These are phyloP conservation scores for Rhododendron kiyosumense DNA, from an alignment of 148 eudicot genomes.

Conservation along the genomic window DNA sequence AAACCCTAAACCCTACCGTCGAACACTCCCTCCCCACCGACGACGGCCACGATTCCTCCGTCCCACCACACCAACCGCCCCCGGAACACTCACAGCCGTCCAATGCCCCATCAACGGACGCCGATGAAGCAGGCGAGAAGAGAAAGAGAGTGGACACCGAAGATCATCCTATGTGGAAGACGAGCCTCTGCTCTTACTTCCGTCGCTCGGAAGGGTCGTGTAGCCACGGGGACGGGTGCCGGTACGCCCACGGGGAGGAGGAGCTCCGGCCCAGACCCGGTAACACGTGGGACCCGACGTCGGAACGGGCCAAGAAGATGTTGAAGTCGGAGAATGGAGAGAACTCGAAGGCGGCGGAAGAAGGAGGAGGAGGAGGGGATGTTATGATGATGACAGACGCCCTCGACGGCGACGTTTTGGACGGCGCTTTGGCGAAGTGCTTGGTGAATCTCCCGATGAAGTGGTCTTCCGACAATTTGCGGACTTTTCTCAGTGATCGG, in stretches of 20 bases:
- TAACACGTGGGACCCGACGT: conserved; percentile 86
- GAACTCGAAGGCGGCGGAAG: conserved; percentile 14
- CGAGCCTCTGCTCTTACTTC: conserved; percentile 81
- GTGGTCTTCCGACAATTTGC: conserved; percentile 58
- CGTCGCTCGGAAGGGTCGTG: conserved; percentile 53
- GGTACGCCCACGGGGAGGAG: conserved; percentile 73
- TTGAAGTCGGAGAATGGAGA: conserved; percentile 26
- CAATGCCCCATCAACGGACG: conserved; percentile 9
- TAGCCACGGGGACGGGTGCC: conserved; percentile 73
- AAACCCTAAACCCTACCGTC: conserved; percentile 41
- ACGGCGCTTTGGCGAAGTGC: conserved; percentile 51
- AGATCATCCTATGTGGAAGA: conserved; percentile 64
- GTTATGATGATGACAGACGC: conserved; percentile 78
- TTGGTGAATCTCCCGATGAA: conserved; percentile 64
- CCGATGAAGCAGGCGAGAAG: conserved; percentile 32
- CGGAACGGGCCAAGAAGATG: conserved; percentile 67
- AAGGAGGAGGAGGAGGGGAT: conserved; percentile 17
- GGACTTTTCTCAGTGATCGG: conserved; percentile 58
- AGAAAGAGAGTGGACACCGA: conserved; percentile 53
- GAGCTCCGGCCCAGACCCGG: conserved; percentile 80
- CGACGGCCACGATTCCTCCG: conserved; percentile 17
- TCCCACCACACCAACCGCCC: conserved; percentile 8
- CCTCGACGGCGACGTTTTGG: conserved; percentile 30
- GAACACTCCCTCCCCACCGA: not conserved
- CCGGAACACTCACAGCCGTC: conserved; percentile 3